Conservation (phyloP, 345 rosid species). For the Eucalyptus marginata region DNA sequence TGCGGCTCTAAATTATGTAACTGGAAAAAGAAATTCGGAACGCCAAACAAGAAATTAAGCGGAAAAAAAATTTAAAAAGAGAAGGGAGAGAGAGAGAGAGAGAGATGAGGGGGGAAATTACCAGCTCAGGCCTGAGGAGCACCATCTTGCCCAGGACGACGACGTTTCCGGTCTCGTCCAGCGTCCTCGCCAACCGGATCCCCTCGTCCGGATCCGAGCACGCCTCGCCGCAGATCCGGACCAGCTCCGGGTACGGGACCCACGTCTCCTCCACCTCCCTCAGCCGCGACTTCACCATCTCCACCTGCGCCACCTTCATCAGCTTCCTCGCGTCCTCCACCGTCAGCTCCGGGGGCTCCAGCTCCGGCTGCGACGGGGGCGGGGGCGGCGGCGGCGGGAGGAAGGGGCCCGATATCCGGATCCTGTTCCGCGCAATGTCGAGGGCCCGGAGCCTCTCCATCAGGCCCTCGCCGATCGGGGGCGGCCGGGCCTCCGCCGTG, state of each 20-base stretch:
- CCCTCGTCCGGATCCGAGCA: slow-evolving; percentile 50
- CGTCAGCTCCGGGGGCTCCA: slow-evolving; percentile 8
- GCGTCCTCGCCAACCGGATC: slow-evolving; percentile 32
- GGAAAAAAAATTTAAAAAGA: too few species aligned
- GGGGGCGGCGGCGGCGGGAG: slow-evolving; percentile 12
- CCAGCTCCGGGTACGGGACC: slow-evolving; percentile 48
- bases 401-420: slow-evolving; percentile 41
- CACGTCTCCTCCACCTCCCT: slow-evolving; percentile 34
- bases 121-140: slow-evolving; percentile 74
- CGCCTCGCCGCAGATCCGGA: slow-evolving; percentile 40
- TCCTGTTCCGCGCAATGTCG: slow-evolving; percentile 37
- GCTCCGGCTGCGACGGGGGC: background rate
- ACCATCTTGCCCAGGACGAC: slow-evolving; percentile 60
- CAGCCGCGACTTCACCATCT: slow-evolving; percentile 51
- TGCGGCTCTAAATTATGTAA: background rate
- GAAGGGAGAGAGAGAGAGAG: background rate
- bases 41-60: background rate
- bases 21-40: background rate
- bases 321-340: slow-evolving; percentile 64
- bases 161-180: slow-evolving; percentile 77
- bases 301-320: slow-evolving; percentile 57
- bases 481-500: slow-evolving; percentile 18
- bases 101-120: background rate
- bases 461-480: slow-evolving; percentile 24
- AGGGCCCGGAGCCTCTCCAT: slow-evolving; percentile 44